These are phyloP conservation scores for Otatea glauca DNA, from an alignment of 176 grass and related monocot species.

Conservation along the genomic window DNA sequence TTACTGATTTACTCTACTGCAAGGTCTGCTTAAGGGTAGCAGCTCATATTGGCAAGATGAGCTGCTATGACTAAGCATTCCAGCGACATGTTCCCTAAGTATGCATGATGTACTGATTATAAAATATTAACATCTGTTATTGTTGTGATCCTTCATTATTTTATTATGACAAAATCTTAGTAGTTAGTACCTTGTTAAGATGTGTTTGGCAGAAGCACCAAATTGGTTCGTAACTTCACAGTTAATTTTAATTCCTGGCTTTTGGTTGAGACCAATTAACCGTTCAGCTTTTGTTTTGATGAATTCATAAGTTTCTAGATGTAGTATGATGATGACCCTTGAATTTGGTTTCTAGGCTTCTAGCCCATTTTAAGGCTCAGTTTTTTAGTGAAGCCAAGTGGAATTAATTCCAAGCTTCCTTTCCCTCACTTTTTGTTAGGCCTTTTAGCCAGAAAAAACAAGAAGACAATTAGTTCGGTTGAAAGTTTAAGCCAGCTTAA, in stretches of 20 bases:
- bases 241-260: not conserved
- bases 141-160: not conserved
- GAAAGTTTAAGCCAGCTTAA: not conserved
- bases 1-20: not conserved
- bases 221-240: not conserved
- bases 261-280: not conserved
- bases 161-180: not conserved
- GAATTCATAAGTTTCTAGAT: not conserved
- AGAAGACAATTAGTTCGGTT: not conserved
- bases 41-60: not conserved
- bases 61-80: not conserved
- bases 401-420: not conserved
- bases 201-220: not conserved
- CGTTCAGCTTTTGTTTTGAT: not conserved
- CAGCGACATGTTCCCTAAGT: not conserved
- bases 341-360: slow-evolving; percentile 8
- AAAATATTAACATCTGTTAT: not conserved
- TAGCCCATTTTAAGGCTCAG: slow-evolving; percentile 11
- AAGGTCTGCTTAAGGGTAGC: not conserved
- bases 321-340: not conserved
- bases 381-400: not conserved
- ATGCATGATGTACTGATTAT: not conserved
- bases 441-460: not conserved
- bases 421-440: not conserved
- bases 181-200: not conserved